Evolutionary conservation across 1,284 basidiomycete species (phyloP), one percentile per base, ranked within the genome.

Genomic region (Cutaneotrichosporon cutaneum): DNA sequence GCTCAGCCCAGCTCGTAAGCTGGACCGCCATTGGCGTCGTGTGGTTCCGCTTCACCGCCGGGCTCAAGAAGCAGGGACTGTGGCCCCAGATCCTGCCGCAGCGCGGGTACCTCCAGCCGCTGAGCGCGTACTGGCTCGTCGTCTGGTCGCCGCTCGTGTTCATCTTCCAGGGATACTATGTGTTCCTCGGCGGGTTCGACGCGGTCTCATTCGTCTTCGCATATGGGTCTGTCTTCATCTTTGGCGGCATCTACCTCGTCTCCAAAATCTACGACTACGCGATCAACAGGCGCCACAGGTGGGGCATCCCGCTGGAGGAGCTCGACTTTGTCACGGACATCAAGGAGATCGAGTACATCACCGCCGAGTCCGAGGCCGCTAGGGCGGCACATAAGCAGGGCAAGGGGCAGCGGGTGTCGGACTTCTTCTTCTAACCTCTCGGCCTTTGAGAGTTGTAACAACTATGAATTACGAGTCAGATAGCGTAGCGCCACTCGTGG

Each of bases 191-290:
- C 45, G 22, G 16, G 27, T 60, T 54, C 30, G 44, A 35, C 24
- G 16, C 30, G 22, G 36, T 53, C 24, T 24, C 13, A 13, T 58
- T 58, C 39, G 47, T 60, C 16, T 57, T 54, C 16, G 50, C 67
- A 35, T 73, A 75, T 57, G 72, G 70, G 4, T 67, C 68, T 50
- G 60, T 70, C 45, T 75, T 74, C 61, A 68, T 77, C 59, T 73
- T 75, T 47, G 42, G 65, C 18, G 70, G 64, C 52, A 69, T 76
- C 52, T 62, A 65, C 48, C 47, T 77, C 58, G 68, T 64, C 22
- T 69, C 70, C 58, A 75, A 75, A 60, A 30, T 59, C 33, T 70
- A 65, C 55, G 56, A 64, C 21, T 52, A 47, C 6, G 10, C 66
- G 42, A 32, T 68, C 36, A 67, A 68, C 57, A 60, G 66, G 21